phyloP scores from a whole-genome alignment of 1,139 yeast genomes.

The Lodderomyces parapsilosis region DNA sequence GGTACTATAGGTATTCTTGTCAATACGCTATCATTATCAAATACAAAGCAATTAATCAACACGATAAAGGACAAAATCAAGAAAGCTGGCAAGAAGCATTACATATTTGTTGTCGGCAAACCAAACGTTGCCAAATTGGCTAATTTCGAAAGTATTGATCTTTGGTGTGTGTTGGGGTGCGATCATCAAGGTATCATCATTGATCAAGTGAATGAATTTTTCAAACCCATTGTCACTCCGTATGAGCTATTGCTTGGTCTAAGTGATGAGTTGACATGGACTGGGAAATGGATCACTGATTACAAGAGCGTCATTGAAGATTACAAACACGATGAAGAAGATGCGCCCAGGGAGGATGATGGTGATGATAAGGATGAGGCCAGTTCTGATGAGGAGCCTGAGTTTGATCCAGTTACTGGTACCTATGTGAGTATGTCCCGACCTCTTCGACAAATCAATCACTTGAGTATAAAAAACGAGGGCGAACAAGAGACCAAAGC shows the following conservation, averaged over 20 bases:
- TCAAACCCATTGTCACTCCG: conserved; percentile 90
- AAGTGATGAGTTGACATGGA: conserved; percentile 75
- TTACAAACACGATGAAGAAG: conserved; percentile 23
- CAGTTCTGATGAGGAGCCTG: conserved; percentile 58
- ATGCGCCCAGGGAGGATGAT: conserved; percentile 17
- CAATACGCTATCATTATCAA: conserved; percentile 78
- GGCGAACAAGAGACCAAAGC: conserved; percentile 13
- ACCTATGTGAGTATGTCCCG: conserved; percentile 61
- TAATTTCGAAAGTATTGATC: conserved; percentile 85
- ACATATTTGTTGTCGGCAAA: conserved; percentile 93
- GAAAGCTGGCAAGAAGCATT: conserved; percentile 84
- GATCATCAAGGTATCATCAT: conserved; percentile 89
- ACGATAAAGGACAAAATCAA: conserved; percentile 59
- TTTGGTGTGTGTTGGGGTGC: conserved; percentile 95
- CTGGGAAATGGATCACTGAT: conserved; percentile 90
- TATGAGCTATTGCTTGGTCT: conserved; percentile 84
- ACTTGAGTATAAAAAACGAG: conserved; percentile 53
- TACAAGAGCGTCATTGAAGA: conserved; percentile 53
- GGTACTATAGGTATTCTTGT: conserved; percentile 90
- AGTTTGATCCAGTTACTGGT: conserved; percentile 89
- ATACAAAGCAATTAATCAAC: conserved; percentile 64
- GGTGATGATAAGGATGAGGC: conserved; percentile 16
- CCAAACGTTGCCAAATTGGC: conserved; percentile 98
- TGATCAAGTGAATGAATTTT: conserved; percentile 75
- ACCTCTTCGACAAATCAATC: conserved; percentile 70